These are phyloP conservation scores for Camelina neglecta DNA, from an alignment of 345 rosid genomes.

Conservation along the genomic window DNA sequence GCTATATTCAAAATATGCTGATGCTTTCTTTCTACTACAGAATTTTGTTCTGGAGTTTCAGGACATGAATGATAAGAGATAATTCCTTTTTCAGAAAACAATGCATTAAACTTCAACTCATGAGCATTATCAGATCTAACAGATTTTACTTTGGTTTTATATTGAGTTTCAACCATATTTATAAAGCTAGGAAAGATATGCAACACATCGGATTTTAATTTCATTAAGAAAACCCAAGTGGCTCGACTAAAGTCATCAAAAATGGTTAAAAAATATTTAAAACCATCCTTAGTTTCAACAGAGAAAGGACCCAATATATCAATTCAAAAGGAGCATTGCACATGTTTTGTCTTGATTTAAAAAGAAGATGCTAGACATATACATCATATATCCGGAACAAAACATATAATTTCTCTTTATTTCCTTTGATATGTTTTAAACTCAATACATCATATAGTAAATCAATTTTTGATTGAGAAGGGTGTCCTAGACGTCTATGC, in stretches of 20 bases:
- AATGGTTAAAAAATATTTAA: too few species aligned
- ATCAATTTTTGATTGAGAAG: neutral
- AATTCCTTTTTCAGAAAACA: too few species aligned
- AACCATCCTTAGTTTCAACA: neutral
- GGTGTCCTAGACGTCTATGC: neutral
- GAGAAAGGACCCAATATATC: neutral
- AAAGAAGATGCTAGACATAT: too few species aligned
- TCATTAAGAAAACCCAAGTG: neutral
- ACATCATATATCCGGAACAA: too few species aligned
- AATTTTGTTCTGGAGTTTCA: too few species aligned
- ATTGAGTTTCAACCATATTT: neutral
- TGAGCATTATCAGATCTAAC: neutral
- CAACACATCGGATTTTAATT: neutral
- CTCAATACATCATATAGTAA: neutral
- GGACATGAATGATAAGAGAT: too few species aligned
- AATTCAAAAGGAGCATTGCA: neutral
- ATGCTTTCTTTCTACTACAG: too few species aligned
- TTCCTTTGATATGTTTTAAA: neutral
- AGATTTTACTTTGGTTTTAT: neutral
- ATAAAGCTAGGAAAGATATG: neutral
- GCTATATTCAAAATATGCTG: neutral
- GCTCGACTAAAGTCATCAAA: neutral
- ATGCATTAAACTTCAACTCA: neutral
- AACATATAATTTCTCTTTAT: neutral
- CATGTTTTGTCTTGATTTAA: neutral